Evolutionary conservation across 805 yeast species (phyloP), one percentile per base, ranked within the genome.

Genomic region (Saturnispora quitensis): DNA sequence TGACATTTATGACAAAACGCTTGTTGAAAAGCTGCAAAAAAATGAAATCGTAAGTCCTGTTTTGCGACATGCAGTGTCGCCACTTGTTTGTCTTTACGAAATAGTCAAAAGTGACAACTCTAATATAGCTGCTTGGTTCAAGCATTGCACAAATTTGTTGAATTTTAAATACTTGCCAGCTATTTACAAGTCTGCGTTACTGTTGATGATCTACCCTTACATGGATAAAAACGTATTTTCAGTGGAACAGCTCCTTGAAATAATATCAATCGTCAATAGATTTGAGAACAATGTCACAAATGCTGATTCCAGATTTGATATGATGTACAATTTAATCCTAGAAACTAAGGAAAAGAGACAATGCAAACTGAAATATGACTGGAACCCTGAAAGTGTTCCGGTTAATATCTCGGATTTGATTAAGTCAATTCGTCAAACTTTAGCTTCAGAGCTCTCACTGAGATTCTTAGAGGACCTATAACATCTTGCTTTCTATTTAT

Each of bases 21-120:
- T 82, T 42, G 34, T 60, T 6, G 45, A 53, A 10, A 61, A 59
- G 36, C 53, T 65, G 8, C 58, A 60, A 28, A 15, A 36, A 9
- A 54, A 56, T 44, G 59, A 62, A 56, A 47, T 68, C 58, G 45
- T 66, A 5, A 56, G 50, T 77, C 81, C 87, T 15, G 71, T 80
- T 1, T 72, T 86, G 59, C 76, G 81, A 56, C 90, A 85, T 63
- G 76, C 85, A 25, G 63, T 86, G 48, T 69, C 91, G 5, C 93
- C 93, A 45, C 81, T 84, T 62, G 89, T 84, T 2, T 77, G 83
- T 0, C 68, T 86, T 24, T 71, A 72, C 53, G 75, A 75, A 54
- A 80, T 77, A 58, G 74, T 75, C 61, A 65, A 67, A 17, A 57
- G 62, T 50, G 57, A 63, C 50, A 47, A 53, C 5, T 52, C 58